Conservation (phyloP, 2,329 filamentous ascomycete species). For the Fusarium heterosporum region DNA sequence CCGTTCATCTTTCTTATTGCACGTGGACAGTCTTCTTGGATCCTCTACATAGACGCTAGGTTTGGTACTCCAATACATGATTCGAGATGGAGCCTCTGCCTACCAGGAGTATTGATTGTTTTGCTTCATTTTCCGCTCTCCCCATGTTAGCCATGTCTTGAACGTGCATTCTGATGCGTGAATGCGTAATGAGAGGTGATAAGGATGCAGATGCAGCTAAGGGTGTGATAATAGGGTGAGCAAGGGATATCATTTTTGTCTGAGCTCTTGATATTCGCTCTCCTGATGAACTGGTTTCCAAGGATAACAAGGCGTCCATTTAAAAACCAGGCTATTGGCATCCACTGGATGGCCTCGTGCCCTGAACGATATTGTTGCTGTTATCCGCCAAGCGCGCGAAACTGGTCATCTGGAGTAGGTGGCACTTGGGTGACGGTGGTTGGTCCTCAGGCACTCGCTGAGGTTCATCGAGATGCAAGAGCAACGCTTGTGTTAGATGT, state of each 20-base stretch:
- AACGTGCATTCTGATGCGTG: constrained; percentile 1
- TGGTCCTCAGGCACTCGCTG: constrained; percentile 6
- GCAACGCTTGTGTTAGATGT: constrained; percentile 8
- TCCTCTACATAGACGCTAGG: constrained; percentile 28
- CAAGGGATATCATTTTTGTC: constrained; percentile 10
- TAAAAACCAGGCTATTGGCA: not conserved
- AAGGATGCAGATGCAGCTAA: constrained; percentile 14
- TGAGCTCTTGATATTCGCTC: constrained; percentile 1
- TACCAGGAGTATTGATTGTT: not conserved
- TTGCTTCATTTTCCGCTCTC: not conserved
- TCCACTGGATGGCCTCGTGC: not conserved
- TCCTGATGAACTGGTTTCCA: constrained; percentile 10
- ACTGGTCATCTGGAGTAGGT: constrained; percentile 1
- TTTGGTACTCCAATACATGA: constrained; percentile 13
- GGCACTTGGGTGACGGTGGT: not conserved
- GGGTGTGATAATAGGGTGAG: not conserved
- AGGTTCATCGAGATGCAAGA: constrained; percentile 25
- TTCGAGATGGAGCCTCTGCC: not conserved
- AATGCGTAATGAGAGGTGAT: constrained; percentile 13
- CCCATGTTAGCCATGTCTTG: constrained; percentile 7
- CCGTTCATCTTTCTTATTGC: constrained; percentile 23
- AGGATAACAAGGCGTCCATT: constrained; percentile 9
- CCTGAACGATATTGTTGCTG: constrained; percentile 7
- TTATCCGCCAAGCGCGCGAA: constrained; percentile 16
- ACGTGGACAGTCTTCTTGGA: constrained; percentile 27